Conservation (phyloP, 2,329 filamentous ascomycete genomes). For the Aspergillus intermedius region DNA sequence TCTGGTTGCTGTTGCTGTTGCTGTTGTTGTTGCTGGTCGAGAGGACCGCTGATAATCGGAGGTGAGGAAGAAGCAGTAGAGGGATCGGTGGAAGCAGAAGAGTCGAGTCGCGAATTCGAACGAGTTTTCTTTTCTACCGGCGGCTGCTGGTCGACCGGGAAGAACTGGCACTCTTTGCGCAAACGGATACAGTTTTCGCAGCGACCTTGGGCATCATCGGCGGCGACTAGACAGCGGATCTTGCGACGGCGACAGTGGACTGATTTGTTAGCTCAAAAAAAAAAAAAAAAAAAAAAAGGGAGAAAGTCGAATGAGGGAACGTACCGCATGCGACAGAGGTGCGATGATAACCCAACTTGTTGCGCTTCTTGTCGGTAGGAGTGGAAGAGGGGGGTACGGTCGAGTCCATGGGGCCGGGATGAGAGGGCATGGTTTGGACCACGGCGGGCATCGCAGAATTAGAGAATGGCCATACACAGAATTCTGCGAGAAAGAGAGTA, state of each 20-base stretch:
- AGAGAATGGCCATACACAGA: background rate
- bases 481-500: background rate
- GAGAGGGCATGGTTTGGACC: conserved; percentile 3
- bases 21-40: conserved; percentile 13
- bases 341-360: conserved; percentile 91
- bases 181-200: conserved; percentile 90
- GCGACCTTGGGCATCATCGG: conserved; percentile 64
- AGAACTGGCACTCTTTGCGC: conserved; percentile 92
- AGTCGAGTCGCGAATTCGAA: conserved; percentile 39
- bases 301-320: conserved; percentile 34
- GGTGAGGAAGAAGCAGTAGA: conserved; percentile 47
- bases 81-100: conserved; percentile 34
- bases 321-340: conserved; percentile 93
- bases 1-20: conserved; percentile 18
- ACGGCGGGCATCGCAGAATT: background rate
- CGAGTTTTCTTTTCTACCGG: conserved; percentile 45
- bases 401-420: background rate
- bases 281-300: no score
- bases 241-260: conserved; percentile 89
- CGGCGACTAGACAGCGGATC: conserved; percentile 78
- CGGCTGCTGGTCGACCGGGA: conserved; percentile 73
- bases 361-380: conserved; percentile 60
- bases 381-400: background rate
- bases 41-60: conserved; percentile 20
- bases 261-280: conserved; percentile 35